phyloP scores from a whole-genome alignment of 352 stramenopile genomes.

The Pythium folliculosum region DNA sequence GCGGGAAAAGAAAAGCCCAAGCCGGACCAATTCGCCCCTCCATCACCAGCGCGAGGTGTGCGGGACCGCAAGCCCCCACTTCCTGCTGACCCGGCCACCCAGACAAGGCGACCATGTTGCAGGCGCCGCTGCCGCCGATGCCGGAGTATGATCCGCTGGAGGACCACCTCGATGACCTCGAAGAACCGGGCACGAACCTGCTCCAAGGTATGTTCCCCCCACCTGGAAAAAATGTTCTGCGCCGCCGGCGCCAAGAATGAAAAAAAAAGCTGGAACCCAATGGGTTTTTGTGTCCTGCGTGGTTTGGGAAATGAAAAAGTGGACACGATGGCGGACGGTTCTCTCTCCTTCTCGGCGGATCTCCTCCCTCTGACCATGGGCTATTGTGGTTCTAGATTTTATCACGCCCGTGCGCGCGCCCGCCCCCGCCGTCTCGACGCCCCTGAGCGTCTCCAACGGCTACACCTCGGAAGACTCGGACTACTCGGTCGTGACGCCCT shows the following conservation, averaged over 20 bases:
- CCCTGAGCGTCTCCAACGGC: slow-evolving; percentile 63
- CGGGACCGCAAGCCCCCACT: neutral
- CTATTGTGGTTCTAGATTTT: slow-evolving; percentile 17
- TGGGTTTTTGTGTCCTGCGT: slow-evolving; percentile 7
- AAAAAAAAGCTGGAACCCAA: slow-evolving; percentile 2
- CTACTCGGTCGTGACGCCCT: slow-evolving; percentile 67
- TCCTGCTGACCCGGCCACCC: neutral
- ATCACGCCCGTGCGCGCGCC: slow-evolving; percentile 21
- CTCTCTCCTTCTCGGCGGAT: neutral
- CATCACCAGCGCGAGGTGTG: neutral
- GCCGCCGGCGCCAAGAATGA: neutral
- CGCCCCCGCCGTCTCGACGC: slow-evolving; percentile 41
- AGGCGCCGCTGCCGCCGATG: slow-evolving; percentile 48
- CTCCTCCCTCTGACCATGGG: neutral
- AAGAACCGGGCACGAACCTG: slow-evolving; percentile 65
- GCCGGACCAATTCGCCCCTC: neutral
- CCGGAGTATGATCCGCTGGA: slow-evolving; percentile 74
- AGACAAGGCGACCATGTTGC: slow-evolving; percentile 40
- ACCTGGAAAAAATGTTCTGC: neutral
- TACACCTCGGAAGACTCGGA: slow-evolving; percentile 88
- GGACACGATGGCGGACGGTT: slow-evolving; percentile 23
- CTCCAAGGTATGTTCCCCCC: slow-evolving; percentile 48
- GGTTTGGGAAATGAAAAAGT: slow-evolving; percentile 23
- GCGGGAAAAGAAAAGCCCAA: slow-evolving; percentile 11
- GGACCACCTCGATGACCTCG: slow-evolving; percentile 69